phyloP scores from a whole-genome alignment of 495 filamentous ascomycete species.

The Talaromyces borbonicus region DNA sequence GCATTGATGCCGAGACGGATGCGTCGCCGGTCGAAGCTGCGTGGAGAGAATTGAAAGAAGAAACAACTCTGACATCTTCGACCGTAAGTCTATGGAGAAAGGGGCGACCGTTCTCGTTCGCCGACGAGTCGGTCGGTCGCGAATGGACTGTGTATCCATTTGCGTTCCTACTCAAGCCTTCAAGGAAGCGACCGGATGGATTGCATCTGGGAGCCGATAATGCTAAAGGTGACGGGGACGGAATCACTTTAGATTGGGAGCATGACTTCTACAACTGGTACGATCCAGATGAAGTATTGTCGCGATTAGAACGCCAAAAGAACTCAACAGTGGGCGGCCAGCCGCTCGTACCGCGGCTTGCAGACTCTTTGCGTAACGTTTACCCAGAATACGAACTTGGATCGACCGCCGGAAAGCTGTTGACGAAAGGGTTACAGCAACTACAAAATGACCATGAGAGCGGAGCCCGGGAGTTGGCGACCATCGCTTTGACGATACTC shows the following conservation, averaged over 20 bases:
- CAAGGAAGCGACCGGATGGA: slow-evolving; percentile 6
- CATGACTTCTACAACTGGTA: slow-evolving; percentile 50
- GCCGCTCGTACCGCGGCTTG: slow-evolving; percentile 4
- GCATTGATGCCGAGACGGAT: slow-evolving; percentile 40
- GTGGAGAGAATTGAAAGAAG: slow-evolving; percentile 53
- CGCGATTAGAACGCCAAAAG: background rate
- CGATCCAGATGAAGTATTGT: background rate
- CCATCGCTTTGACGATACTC: slow-evolving; percentile 36
- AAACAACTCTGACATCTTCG: slow-evolving; percentile 41
- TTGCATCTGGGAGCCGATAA: background rate
- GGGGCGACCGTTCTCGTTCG: slow-evolving; percentile 50
- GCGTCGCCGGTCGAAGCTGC: slow-evolving; percentile 41
- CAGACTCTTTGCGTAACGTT: slow-evolving; percentile 1
- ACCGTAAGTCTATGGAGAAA: slow-evolving; percentile 42
- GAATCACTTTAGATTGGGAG: slow-evolving; percentile 53
- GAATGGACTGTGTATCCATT: slow-evolving; percentile 58
- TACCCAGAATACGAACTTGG: slow-evolving; percentile 6
- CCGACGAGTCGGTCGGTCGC: slow-evolving; percentile 39
- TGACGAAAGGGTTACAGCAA: slow-evolving; percentile 27
- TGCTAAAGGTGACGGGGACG: slow-evolving; percentile 18
- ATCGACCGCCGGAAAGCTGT: background rate
- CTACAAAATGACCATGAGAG: slow-evolving; percentile 44
- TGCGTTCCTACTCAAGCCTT: slow-evolving; percentile 40
- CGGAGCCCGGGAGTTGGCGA: slow-evolving; percentile 47
- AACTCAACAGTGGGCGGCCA: background rate